phyloP scores from a whole-genome alignment of 164 flowering plant species.

The Santalum album region DNA sequence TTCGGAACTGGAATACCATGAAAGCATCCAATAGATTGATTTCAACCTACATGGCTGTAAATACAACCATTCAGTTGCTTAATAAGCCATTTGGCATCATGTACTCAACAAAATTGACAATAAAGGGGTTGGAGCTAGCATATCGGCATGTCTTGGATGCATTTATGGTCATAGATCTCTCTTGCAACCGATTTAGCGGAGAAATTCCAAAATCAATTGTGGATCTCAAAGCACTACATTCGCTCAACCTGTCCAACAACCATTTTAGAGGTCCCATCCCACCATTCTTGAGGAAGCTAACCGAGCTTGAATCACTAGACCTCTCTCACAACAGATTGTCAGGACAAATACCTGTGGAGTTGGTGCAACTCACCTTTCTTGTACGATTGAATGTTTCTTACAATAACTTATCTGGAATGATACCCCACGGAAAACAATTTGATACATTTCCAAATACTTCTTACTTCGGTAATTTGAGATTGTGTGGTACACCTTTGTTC shows the following conservation, averaged over 20 bases:
- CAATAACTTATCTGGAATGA: constrained; percentile 33
- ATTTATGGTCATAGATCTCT: background rate
- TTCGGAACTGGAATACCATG: constrained; percentile 8
- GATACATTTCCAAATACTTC: background rate
- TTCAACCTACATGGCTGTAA: background rate
- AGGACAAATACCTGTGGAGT: constrained; percentile 39
- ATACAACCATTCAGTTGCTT: background rate
- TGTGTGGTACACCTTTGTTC: background rate
- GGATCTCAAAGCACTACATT: constrained; percentile 7
- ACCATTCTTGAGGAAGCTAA: background rate
- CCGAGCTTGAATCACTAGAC: constrained; percentile 16
- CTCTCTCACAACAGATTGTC: constrained; percentile 29
- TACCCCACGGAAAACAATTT: constrained; percentile 21
- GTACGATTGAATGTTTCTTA: constrained; percentile 12
- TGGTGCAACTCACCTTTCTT: constrained; percentile 26
- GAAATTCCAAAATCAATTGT: constrained; percentile 13
- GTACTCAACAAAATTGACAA: background rate
- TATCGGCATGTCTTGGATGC: background rate
- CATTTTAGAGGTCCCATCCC: constrained; percentile 19
- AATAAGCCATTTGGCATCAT: background rate
- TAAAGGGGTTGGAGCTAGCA: background rate
- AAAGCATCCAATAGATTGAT: constrained; percentile 7
- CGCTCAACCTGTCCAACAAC: constrained; percentile 20
- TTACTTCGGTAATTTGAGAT: background rate
- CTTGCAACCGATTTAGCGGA: background rate